Percentiles rank a stretch among this genome's conserved stretches.
phyloP scores from a whole-genome alignment of 2,329 filamentous ascomycete species.

The Helotiales sp. region DNA sequence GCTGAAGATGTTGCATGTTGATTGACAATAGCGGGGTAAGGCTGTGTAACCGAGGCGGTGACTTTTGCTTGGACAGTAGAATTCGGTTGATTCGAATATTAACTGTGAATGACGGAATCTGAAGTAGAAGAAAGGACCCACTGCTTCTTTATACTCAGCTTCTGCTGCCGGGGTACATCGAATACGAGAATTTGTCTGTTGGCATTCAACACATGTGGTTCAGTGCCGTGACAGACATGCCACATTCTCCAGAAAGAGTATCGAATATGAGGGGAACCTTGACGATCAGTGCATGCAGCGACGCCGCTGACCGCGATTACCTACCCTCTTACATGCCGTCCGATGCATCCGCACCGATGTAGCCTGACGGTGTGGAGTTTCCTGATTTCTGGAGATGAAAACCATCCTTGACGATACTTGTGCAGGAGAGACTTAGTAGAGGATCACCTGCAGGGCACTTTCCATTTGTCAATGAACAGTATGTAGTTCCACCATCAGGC shows the following conservation, averaged over 20 bases:
- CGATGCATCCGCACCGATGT: neutral
- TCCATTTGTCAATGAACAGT: neutral
- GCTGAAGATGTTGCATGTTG: conserved; percentile 10
- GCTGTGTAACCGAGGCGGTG: neutral
- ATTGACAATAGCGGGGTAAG: neutral
- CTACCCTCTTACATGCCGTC: neutral
- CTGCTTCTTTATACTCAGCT: conserved; percentile 2
- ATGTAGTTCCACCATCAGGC: neutral
- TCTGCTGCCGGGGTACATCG: neutral
- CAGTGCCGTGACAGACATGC: neutral
- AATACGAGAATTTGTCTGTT: neutral
- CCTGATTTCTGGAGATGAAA: neutral
- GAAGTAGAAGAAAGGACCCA: neutral
- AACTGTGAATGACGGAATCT: neutral
- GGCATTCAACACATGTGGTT: neutral
- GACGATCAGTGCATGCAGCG: neutral
- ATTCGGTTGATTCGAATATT: neutral
- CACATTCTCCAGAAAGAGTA: neutral
- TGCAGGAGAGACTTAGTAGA: neutral
- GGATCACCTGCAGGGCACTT: neutral
- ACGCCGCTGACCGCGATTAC: neutral
- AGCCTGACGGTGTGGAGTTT: neutral
- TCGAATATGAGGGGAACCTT: conserved; percentile 4
- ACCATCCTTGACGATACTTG: too few species aligned
- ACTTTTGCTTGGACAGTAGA: neutral